These are phyloP conservation scores for Neoboletus subvelutipes DNA, from an alignment of 768 basidiomycete species.

Conservation along the genomic window DNA sequence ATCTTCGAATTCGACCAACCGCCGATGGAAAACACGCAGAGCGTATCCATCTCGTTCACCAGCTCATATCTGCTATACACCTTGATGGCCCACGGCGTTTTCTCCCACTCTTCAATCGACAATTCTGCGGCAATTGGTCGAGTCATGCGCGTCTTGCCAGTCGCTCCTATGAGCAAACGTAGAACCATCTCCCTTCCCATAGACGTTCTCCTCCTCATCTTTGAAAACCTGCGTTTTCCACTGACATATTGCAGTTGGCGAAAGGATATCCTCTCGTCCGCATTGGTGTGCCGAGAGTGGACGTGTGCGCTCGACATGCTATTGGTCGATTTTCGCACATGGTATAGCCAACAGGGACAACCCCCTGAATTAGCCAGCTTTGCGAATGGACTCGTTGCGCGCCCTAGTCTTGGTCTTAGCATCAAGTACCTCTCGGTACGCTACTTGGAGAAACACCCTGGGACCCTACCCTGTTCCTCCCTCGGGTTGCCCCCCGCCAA, in stretches of 20 bases:
- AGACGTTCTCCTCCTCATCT: constrained; percentile 9
- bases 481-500: too few relatives aligned
- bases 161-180: not conserved
- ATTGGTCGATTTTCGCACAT: constrained; percentile 8
- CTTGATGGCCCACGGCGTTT: not conserved
- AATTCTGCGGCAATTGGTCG: constrained; percentile 1
- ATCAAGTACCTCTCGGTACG: constrained; percentile 10
- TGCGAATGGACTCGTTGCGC: not conserved
- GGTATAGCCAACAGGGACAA: not conserved
- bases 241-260: not conserved
- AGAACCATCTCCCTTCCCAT: constrained; percentile 1
- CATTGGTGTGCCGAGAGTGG: constrained; percentile 13
- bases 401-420: constrained; percentile 1
- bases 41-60: constrained; percentile 14
- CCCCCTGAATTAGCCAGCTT: constrained; percentile 9
- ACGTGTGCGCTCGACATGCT: constrained; percentile 11
- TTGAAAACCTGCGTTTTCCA: constrained; percentile 1
- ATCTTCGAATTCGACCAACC: constrained; percentile 11
- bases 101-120: not conserved
- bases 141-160: constrained; percentile 2
- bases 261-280: constrained; percentile 4
- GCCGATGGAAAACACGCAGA: constrained; percentile 7
- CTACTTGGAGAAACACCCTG: constrained; percentile 12
- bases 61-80: constrained; percentile 2
- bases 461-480: not conserved